Evolutionary conservation across 2,329 filamentous ascomycete genomes (phyloP).

Genomic region (Cadophora luteo-olivacea): DNA sequence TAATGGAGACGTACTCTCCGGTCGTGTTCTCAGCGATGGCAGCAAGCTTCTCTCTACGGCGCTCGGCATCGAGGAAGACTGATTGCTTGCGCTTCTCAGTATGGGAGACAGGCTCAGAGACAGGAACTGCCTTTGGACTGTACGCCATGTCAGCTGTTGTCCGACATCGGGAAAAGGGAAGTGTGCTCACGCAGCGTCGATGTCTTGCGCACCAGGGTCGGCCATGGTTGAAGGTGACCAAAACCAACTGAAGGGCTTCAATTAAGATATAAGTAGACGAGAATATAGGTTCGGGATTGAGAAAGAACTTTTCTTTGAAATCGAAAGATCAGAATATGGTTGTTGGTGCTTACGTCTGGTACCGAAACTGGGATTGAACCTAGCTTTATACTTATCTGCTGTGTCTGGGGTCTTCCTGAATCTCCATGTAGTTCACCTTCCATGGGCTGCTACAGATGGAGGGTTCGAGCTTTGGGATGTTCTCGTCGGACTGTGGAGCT

Average conservation of each 20-base stretch:
- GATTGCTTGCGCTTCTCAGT: slow-evolving; percentile 32
- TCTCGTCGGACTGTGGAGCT: neutral
- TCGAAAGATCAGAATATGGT: neutral
- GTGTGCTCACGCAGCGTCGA: slow-evolving; percentile 8
- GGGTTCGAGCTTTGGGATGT: neutral
- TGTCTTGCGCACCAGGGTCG: slow-evolving; percentile 5
- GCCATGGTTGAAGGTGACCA: slow-evolving; percentile 12
- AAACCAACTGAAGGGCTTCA: neutral
- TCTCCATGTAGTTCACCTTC: neutral
- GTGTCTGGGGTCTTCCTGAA: neutral
- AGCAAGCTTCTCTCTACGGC: slow-evolving; percentile 33
- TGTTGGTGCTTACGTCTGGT: neutral
- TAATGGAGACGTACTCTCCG: slow-evolving; percentile 35
- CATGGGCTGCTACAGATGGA: neutral
- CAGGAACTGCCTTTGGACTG: slow-evolving; percentile 10
- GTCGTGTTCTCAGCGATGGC: slow-evolving; percentile 37
- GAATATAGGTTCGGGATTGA: neutral
- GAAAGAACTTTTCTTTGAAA: neutral
- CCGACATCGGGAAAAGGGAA: neutral
- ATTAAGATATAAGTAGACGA: neutral
- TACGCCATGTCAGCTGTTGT: neutral
- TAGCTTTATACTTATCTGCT: neutral
- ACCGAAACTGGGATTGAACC: neutral
- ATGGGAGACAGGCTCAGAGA: slow-evolving; percentile 3
- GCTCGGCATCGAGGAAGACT: slow-evolving; percentile 29